Evolutionary conservation across 805 yeast genomes (phyloP), one percentile per base, ranked within the genome.

Genomic region (Metschnikowia cubensis): DNA sequence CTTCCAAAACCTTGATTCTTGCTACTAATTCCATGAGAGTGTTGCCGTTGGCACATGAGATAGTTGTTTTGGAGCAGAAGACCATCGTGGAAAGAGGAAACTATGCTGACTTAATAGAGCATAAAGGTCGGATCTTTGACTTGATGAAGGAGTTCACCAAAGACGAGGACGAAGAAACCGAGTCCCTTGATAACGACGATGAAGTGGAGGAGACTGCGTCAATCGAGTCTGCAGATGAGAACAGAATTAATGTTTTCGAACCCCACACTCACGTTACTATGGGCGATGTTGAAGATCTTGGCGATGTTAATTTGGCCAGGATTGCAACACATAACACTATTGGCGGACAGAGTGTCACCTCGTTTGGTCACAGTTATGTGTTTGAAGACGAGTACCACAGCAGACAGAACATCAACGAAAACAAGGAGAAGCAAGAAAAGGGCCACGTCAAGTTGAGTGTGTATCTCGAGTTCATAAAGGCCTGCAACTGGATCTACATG

Each of bases 21-120:
- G 75, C 85, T 3, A 83, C 89, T 1, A 83, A 83, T 60, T 74
- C 83, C 0, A 71, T 82, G 17, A 65, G 77, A 20, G 81, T 83
- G 4, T 68, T 83, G 52, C 70, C 76, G 51, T 76, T 78, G 53
- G 83, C 95, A 0, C 78, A 81, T 49, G 72, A 73, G 47, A 84
- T 88, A 33, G 77, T 78, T 48, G 81, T 85, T 50, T 68, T 89
- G 51, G 77, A 78, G 45, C 67, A 74, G 29, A 76, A 83, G 17
- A 66, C 67, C 43, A 80, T 88, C 43, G 66, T 73, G 2, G 96
- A 88, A 62, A 53, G 61, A n/a, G 73, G 89, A 11, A 69, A 74
- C 6, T 85, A 77, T 61, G 61, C 68, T 6, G 76, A 77, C 43
- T 74, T 82, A 15, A 63, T 78, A 74, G 70, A 52, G 1, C 58